Base-by-base conservation (phyloP, 176 grass and related monocot genomes). In the Carex pumila region DNA sequence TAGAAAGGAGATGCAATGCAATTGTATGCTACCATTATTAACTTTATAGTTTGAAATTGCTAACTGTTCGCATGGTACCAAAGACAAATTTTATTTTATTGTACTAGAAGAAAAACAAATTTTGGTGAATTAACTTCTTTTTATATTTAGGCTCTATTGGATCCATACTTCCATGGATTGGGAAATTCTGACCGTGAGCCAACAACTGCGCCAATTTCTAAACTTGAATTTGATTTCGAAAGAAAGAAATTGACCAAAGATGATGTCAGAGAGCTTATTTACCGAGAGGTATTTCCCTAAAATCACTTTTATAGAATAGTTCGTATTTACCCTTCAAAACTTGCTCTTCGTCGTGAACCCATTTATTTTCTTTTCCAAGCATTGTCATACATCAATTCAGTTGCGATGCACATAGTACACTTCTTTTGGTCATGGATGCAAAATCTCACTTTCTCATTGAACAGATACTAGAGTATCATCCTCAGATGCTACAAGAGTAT, bases 381-480 rank as follows among this genome's bases (percentile, higher is more conserved):
- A 31, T 77, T n/a, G 53, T 54, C 21, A 75, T 75, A 13, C 45
- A 53, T 76, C 0, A 1, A 36, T 77, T 39, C 65, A 68, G 72
- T 75, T 52, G 34, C 32, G 29, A 78, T 59, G 19, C 43, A 70
- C 70, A 65, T 69, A 50, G 34, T 63, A 68, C 53, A 83, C 17
- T 83, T 65, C 5, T 25, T 52, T 66, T n/a, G 5, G 41, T 7
- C 41, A 50, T 68, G 6, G 19, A 66, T 83, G 22, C 49, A 11
- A 68, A 83, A 49, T 65, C 45, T 54, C 61, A 66, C 15, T 68
- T 12, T 70, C 29, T 78, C 29, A 79, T 56, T 88, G 25, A 76
- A 85, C 66, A 97, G 92, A 92, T 92, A 79, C 80, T 97, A 64
- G 92, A 97, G 92, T 97, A 97, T 82, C 94, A 97, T 92, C 94